Evolutionary conservation across 306 rosid species (phyloP).

Genomic region (Vachellia pachyceras): DNA sequence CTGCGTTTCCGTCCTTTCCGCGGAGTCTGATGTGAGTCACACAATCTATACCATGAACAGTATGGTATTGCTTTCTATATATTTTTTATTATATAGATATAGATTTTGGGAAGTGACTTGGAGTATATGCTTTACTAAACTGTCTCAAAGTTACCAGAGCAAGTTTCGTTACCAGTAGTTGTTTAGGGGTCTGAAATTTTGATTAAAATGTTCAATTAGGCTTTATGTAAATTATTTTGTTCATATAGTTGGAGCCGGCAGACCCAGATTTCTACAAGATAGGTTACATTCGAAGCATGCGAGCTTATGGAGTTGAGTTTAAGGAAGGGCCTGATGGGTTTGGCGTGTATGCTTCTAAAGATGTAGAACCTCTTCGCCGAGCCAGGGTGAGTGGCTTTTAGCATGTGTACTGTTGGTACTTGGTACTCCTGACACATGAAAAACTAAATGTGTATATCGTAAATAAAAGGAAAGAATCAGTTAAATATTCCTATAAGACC

Average conservation of each 20-base stretch:
- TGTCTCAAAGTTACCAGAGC: not conserved
- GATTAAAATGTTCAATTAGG: slow-evolving; percentile 1
- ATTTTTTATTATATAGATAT: not conserved
- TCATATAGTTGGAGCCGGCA: slow-evolving; percentile 77
- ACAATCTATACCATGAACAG: not conserved
- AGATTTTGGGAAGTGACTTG: not conserved
- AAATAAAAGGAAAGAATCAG: too few relatives aligned
- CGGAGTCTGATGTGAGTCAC: not conserved
- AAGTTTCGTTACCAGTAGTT: slow-evolving; percentile 6
- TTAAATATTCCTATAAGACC: not conserved
- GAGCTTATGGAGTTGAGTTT: slow-evolving; percentile 93
- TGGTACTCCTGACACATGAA: not conserved
- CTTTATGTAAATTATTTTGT: slow-evolving; percentile 21
- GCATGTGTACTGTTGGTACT: not conserved
- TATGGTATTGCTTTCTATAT: not conserved
- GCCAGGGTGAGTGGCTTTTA: slow-evolving; percentile 75
- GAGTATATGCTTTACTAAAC: not conserved
- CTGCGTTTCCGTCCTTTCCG: too few relatives aligned
- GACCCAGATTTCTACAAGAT: slow-evolving; percentile 97
- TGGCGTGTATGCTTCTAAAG: slow-evolving; percentile 98
- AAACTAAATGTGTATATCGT: slow-evolving; percentile 1
- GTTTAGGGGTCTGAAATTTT: slow-evolving; percentile 10
- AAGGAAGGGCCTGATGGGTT: slow-evolving; percentile 94
- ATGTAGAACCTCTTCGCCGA: slow-evolving; percentile 92
- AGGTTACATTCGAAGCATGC: slow-evolving; percentile 82